A percentile compares a stretch with the other conserved stretches of the same genome.
Evolutionary conservation across 129 eudicot genomes (phyloP).

Genomic region (Lonicera japonica): DNA sequence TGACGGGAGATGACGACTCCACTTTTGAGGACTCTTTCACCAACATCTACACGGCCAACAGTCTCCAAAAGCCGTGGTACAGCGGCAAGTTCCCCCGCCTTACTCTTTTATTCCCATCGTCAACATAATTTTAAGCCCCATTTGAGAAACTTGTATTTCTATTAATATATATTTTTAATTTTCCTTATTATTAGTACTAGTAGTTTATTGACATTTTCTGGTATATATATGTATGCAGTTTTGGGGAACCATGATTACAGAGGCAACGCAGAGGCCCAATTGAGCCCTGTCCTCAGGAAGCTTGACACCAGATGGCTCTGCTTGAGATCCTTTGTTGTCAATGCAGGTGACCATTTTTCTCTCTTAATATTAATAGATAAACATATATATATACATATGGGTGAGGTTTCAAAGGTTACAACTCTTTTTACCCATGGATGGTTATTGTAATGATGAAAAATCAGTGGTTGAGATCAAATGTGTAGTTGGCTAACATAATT

Average conservation of each 20-base stretch:
- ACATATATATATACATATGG: too few relatives aligned
- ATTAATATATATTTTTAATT: not conserved
- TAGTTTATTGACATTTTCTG: not conserved
- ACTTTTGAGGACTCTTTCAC: constrained; percentile 29
- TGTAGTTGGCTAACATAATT: too few relatives aligned
- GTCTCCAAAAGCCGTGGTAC: constrained; percentile 39
- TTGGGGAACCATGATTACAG: constrained; percentile 43
- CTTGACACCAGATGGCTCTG: constrained; percentile 38
- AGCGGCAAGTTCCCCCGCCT: constrained; percentile 16
- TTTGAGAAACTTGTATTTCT: not conserved
- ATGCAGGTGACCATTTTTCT: constrained; percentile 25
- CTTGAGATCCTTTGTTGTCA: constrained; percentile 31
- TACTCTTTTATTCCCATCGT: too few relatives aligned
- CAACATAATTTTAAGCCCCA: not conserved
- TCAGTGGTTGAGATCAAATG: too few relatives aligned
- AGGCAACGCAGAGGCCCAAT: constrained; percentile 32
- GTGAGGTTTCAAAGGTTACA: too few relatives aligned
- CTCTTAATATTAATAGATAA: too few relatives aligned
- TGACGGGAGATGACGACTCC: constrained; percentile 30
- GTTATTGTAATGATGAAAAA: too few relatives aligned
- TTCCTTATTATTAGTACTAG: too few relatives aligned
- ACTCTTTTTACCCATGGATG: too few relatives aligned
- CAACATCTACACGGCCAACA: constrained; percentile 29
- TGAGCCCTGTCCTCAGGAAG: constrained; percentile 30
- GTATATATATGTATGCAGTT: constrained; percentile 20